Conservation (phyloP, 805 yeast species). For the Kluyveromyces lactis region DNA sequence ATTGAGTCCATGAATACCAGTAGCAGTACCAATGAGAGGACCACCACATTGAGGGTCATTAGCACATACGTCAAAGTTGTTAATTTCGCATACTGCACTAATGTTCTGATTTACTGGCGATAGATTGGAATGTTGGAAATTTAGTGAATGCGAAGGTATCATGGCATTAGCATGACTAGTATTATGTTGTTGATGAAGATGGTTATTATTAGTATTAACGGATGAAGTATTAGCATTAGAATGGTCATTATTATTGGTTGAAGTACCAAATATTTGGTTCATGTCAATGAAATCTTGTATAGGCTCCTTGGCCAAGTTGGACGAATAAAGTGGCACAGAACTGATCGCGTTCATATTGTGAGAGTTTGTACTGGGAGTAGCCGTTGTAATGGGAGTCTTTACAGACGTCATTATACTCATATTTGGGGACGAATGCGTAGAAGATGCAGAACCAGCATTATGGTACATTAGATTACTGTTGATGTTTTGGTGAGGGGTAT, state of each 20-base stretch:
- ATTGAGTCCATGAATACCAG: not conserved
- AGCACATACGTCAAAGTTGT: slow-evolving; percentile 5
- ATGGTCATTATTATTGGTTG: not conserved
- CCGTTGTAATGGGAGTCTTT: not conserved
- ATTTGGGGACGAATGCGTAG: not conserved
- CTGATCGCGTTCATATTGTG: not conserved
- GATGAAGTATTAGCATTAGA: not conserved
- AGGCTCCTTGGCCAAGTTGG: not conserved
- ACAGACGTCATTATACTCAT: not conserved
- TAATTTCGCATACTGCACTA: slow-evolving; percentile 7
- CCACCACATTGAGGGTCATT: not conserved
- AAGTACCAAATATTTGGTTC: slow-evolving; percentile 1
- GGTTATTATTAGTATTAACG: too few species aligned
- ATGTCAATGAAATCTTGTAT: slow-evolving; percentile 1
- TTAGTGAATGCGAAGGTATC: not conserved
- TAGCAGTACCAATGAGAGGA: not conserved
- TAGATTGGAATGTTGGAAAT: slow-evolving; percentile 1
- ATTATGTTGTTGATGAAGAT: not conserved
- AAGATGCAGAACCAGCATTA: not conserved
- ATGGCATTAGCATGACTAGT: not conserved
- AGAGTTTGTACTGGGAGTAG: not conserved
- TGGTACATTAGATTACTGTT: not conserved
- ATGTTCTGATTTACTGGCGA: not conserved
- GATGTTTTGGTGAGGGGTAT: not conserved
- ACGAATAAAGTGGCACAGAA: not conserved